Evolutionary conservation across 2,329 filamentous ascomycete species (phyloP).

Genomic region (Talaromyces sp.): DNA sequence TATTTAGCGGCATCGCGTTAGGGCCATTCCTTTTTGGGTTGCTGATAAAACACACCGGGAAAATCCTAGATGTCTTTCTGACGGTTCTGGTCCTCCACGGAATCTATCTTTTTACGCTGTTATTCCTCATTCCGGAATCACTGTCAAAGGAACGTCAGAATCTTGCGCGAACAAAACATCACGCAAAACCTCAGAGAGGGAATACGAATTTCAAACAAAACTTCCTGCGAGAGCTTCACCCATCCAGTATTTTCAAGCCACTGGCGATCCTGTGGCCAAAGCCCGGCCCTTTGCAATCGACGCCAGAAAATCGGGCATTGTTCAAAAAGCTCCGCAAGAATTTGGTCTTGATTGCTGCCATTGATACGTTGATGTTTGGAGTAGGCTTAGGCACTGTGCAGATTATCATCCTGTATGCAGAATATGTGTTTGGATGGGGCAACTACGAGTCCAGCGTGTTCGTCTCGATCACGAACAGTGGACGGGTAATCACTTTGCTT

Average conservation of each 20-base stretch:
- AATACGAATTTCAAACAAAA: constrained; percentile 26
- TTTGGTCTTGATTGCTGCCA: constrained; percentile 71
- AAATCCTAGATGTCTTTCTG: constrained; percentile 80
- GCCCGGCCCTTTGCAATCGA: constrained; percentile 28
- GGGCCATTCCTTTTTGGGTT: constrained; percentile 80
- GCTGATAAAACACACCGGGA: constrained; percentile 71
- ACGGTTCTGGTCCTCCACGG: constrained; percentile 69
- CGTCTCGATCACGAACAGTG: constrained; percentile 72
- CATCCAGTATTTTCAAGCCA: constrained; percentile 69
- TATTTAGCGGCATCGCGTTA: constrained; percentile 84
- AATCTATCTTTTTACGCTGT: constrained; percentile 69
- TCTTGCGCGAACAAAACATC: constrained; percentile 66
- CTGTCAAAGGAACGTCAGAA: constrained; percentile 69
- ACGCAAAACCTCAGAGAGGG: constrained; percentile 36
- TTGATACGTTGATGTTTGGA: constrained; percentile 79
- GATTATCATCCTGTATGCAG: constrained; percentile 80
- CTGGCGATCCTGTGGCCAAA: constrained; percentile 74
- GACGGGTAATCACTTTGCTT: constrained; percentile 72
- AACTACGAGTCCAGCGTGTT: constrained; percentile 77
- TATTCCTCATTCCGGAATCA: constrained; percentile 77
- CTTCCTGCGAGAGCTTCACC: constrained; percentile 35
- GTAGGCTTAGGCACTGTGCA: constrained; percentile 75
- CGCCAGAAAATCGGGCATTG: constrained; percentile 55
- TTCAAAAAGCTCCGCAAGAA: constrained; percentile 67
- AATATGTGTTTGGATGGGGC: constrained; percentile 76